These are phyloP conservation scores for Petunia secreta DNA, from an alignment of 257 asterid species.

Conservation along the genomic window DNA sequence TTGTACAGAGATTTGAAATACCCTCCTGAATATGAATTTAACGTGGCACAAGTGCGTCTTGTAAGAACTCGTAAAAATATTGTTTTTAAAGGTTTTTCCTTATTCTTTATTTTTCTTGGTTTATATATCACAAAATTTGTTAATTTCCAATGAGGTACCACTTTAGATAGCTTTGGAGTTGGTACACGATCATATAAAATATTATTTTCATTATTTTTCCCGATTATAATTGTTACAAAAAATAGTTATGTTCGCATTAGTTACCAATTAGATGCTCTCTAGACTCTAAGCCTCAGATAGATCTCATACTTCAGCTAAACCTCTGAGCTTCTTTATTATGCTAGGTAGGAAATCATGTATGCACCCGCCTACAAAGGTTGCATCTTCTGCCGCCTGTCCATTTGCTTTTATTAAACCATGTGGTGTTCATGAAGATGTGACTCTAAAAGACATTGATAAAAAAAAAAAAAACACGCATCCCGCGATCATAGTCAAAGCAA, in stretches of 20 bases:
- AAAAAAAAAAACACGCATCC: constrained; percentile 65
- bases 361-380: constrained; percentile 55
- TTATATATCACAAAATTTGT: neutral
- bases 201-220: too few species aligned
- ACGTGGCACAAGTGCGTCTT: constrained; percentile 45
- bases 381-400: constrained; percentile 66
- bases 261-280: too few species aligned
- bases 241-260: too few species aligned
- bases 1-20: constrained; percentile 56
- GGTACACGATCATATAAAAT: too few species aligned
- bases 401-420: constrained; percentile 84
- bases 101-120: neutral
- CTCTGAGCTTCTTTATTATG: neutral
- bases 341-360: constrained; percentile 76
- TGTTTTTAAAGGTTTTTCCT: constrained; percentile 60
- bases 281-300: neutral
- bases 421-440: constrained; percentile 66
- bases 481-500: constrained; percentile 54
- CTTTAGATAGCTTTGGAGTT: neutral
- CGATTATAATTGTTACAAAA: too few species aligned
- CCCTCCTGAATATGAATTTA: constrained; percentile 45
- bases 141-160: too few species aligned
- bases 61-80: constrained; percentile 51
- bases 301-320: too few species aligned
- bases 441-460: constrained; percentile 65